Conservation (phyloP, 768 basidiomycete species). For the Rhizopogon salebrosus region DNA sequence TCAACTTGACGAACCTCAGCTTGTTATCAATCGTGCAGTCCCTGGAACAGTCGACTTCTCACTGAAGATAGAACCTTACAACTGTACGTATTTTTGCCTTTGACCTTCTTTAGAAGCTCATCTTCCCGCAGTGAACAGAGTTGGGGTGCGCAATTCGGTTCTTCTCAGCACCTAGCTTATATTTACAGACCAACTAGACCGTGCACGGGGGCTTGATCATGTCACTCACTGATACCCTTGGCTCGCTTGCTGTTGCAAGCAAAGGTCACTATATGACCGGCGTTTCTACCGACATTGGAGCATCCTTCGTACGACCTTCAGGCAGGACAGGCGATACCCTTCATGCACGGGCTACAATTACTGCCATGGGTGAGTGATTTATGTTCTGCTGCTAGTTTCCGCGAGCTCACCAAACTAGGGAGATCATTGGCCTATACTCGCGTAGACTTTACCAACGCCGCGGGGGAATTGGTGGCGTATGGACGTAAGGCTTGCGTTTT, state of each 20-base stretch:
- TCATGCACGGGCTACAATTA: slow-evolving; percentile 58
- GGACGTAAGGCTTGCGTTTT: slow-evolving; percentile 52
- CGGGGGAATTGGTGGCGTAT: slow-evolving; percentile 72
- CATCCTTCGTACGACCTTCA: slow-evolving; percentile 73
- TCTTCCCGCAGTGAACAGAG: slow-evolving; percentile 60
- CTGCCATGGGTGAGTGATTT: slow-evolving; percentile 53
- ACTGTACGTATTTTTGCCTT: slow-evolving; percentile 41
- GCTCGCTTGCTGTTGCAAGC: slow-evolving; percentile 78
- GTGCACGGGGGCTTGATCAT: slow-evolving; percentile 80
- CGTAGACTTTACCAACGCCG: slow-evolving; percentile 63
- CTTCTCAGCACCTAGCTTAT: background rate
- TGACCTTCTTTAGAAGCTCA: background rate
- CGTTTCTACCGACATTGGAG: slow-evolving; percentile 76
- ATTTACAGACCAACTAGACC: slow-evolving; percentile 27
- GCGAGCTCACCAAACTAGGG: slow-evolving; percentile 36
- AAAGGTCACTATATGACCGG: slow-evolving; percentile 86
- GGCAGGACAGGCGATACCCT: slow-evolving; percentile 68
- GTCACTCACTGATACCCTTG: slow-evolving; percentile 80
- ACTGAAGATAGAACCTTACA: slow-evolving; percentile 69
- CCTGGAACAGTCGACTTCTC: slow-evolving; percentile 70
- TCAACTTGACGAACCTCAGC: slow-evolving; percentile 31
- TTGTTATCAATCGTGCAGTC: slow-evolving; percentile 57
- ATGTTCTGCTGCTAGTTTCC: background rate
- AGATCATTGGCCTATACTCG: slow-evolving; percentile 78
- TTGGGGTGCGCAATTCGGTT: slow-evolving; percentile 50